Evolutionary conservation across 2,329 filamentous ascomycete species (phyloP).

Genomic region (Sarocladium kiliense): DNA sequence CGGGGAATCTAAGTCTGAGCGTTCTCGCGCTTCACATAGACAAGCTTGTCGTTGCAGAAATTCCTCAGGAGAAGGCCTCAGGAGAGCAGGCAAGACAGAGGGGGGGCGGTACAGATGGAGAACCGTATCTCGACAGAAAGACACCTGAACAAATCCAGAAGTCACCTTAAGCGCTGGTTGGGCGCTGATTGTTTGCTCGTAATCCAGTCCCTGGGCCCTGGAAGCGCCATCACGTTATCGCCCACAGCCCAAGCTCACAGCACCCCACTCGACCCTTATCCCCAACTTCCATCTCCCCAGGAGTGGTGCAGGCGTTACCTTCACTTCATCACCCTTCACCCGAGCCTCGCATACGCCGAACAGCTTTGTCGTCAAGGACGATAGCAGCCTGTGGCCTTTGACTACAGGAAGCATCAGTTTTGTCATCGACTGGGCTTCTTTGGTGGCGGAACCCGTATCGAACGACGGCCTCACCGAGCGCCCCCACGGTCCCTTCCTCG

Average conservation of each 20-base stretch:
- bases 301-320: background rate
- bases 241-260: background rate
- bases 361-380: background rate
- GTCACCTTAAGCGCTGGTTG: background rate
- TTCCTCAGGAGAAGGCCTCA: background rate
- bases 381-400: background rate
- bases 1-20: slow-evolving; percentile 1
- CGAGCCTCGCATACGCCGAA: background rate
- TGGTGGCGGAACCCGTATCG: background rate
- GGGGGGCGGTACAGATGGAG: too few relatives aligned
- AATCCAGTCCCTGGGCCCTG: background rate
- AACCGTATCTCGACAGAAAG: too few relatives aligned
- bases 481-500: background rate
- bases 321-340: background rate
- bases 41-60: background rate
- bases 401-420: background rate
- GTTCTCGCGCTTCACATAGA: slow-evolving; percentile 7
- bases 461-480: background rate
- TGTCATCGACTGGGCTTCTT: background rate
- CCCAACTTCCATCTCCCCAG: slow-evolving; percentile 5
- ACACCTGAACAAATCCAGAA: background rate
- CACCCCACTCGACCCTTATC: slow-evolving; percentile 7
- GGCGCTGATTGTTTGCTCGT: background rate
- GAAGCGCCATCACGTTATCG: slow-evolving; percentile 7
- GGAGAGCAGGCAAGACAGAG: background rate